Base-by-base conservation (phyloP, 371 early-diverging fungal species). In the Choanephora cucurbitarum region DNA sequence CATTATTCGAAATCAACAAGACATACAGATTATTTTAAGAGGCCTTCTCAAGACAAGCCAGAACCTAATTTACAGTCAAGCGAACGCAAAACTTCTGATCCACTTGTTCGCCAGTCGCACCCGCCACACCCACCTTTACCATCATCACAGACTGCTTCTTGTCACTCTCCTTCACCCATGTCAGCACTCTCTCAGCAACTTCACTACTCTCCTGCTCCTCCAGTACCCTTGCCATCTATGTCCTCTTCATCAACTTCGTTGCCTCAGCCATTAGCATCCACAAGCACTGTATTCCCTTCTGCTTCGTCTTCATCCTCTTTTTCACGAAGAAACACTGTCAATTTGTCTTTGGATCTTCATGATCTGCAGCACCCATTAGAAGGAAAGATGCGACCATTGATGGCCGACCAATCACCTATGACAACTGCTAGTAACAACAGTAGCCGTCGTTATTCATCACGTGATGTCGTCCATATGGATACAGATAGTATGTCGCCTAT, bases 281-380 rank as follows among this genome's bases (percentile, higher is more conserved):
- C 23, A 15, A 47, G 43, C 7, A 28, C 28, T 28, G 28, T 28
- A 7, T 28, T 28, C 28, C 28, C 28, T 28, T 28, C 28, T 7
- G 28, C 28, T 7, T 28, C 28, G 7, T 37, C 28, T 7, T 28
- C 28, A 28, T 37, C 37, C 10, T 37, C 37, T 37, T 37, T 37
- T 13, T 9, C 37, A 14, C 37, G 37, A 37, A 58, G 45, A 15
- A 37, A 55, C 18, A 41, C 55, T 17, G 32, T 19, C 18, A 44
- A 53, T 48, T 9, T 59, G 6, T 51, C 60, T 1, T 28, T 67
- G n/a, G 57, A 64, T 33, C 44, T 64, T 21, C 49, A 67, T 0
- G 60, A 60, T 33, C 50, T 64, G 13, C 64, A 58, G 32, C 67
- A 55, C 37, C 60, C 60, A 17, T 19, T 60, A 4, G 57, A 60